phyloP scores from a whole-genome alignment of 1,284 basidiomycete genomes.

The Rhodotorula sp. region DNA sequence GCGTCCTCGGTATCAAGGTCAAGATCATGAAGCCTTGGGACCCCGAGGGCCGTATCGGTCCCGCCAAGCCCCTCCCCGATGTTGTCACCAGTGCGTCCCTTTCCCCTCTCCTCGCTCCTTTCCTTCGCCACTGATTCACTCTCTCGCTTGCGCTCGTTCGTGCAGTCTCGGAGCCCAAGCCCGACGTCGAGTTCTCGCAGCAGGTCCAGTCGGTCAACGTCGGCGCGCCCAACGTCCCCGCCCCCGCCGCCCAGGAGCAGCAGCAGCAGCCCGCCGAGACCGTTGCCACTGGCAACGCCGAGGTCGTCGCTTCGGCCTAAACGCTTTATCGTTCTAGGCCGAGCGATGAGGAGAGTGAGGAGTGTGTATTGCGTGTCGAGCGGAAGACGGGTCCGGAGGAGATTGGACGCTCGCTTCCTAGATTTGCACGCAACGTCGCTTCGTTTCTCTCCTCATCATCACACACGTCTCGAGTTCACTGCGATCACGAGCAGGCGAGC shows the following conservation, averaged over 20 bases:
- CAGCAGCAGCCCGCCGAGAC: conserved; percentile 23
- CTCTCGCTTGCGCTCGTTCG: background rate
- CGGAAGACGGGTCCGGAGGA: no score
- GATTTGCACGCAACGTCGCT: no score
- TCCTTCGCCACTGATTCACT: background rate
- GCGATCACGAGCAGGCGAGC: no score
- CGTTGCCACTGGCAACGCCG: conserved; percentile 14
- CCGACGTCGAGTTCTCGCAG: conserved; percentile 52
- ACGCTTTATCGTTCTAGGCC: no score
- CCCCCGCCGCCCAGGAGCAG: conserved; percentile 27
- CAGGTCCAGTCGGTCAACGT: conserved; percentile 37
- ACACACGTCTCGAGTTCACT: no score
- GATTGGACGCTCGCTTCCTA: no score
- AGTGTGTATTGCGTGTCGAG: no score
- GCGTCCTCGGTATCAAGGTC: conserved; percentile 99
- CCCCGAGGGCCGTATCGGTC: conserved; percentile 82
- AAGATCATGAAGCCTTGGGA: conserved; percentile 99
- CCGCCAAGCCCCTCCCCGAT: conserved; percentile 92
- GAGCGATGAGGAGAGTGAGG: no score
- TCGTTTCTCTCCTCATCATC: no score
- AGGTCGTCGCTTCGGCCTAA: conserved; percentile 15
- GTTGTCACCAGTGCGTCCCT: conserved; percentile 71
- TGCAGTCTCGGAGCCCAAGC: conserved; percentile 52
- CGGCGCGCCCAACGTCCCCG: conserved; percentile 35
- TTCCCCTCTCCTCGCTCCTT: background rate